A percentile compares a stretch with the other conserved stretches of the same genome.
These are phyloP conservation scores for Tilletiaria anomala DNA, from an alignment of 1,284 basidiomycete species.

Conservation along the genomic window DNA sequence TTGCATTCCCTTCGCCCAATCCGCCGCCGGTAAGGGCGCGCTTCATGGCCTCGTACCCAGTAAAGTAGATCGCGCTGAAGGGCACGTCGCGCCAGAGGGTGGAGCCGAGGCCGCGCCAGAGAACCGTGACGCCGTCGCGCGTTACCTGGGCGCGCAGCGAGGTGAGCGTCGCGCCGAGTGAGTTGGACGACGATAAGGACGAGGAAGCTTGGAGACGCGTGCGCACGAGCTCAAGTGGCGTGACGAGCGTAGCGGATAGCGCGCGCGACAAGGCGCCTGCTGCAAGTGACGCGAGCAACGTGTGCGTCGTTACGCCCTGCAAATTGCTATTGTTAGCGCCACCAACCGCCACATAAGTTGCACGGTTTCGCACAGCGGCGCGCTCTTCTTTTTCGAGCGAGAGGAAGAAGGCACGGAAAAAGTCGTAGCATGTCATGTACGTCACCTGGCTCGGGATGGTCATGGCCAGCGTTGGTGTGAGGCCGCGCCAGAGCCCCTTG, in stretches of 20 bases:
- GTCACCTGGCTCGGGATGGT: constrained; percentile 80
- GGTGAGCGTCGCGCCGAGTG: constrained; percentile 4
- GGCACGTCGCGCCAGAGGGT: constrained; percentile 95
- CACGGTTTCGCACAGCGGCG: not conserved
- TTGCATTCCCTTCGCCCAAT: constrained; percentile 35
- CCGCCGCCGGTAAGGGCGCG: constrained; percentile 35
- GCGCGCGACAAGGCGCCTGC: constrained; percentile 73
- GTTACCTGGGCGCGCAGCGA: constrained; percentile 14
- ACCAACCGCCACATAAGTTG: not conserved
- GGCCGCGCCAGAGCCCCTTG: constrained; percentile 33
- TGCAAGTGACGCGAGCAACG: constrained; percentile 55
- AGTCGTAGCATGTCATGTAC: constrained; percentile 94
- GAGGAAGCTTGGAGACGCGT: constrained; percentile 61
- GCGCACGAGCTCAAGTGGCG: constrained; percentile 81
- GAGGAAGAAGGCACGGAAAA: constrained; percentile 56
- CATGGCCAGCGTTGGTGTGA: constrained; percentile 46
- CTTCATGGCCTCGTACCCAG: constrained; percentile 41
- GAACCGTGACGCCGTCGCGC: constrained; percentile 49
- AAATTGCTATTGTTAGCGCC: not conserved
- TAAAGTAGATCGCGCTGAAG: constrained; percentile 85
- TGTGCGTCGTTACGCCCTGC: constrained; percentile 14
- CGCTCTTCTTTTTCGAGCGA: not conserved
- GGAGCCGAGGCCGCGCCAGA: constrained; percentile 80
- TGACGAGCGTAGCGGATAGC: constrained; percentile 62
- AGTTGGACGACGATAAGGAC: not conserved